These are phyloP conservation scores for Lycium ferocissimum DNA, from an alignment of 257 asterid species.

Conservation along the genomic window DNA sequence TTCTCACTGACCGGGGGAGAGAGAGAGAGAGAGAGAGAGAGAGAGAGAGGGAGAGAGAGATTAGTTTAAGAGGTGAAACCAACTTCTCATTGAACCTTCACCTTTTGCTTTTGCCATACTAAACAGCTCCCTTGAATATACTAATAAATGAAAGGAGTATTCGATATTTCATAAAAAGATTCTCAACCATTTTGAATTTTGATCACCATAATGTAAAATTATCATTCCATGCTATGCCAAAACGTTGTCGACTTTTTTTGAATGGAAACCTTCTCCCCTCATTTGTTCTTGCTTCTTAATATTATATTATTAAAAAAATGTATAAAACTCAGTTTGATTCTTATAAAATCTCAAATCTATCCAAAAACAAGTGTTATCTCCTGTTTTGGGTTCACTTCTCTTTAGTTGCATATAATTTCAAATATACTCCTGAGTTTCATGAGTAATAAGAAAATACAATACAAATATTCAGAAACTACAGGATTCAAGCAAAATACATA, in stretches of 20 bases:
- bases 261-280: conserved; percentile 10
- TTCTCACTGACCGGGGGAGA: background rate
- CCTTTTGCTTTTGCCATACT: background rate
- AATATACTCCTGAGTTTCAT: background rate
- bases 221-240: background rate
- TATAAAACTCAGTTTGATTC: background rate
- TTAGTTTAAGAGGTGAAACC: background rate
- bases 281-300: background rate
- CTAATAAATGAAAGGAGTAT: background rate
- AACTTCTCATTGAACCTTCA: conserved; percentile 18
- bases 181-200: background rate
- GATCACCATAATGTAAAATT: conserved; percentile 13
- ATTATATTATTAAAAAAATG: background rate
- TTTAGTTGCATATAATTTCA: conserved; percentile 12
- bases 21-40: conserved; percentile 13
- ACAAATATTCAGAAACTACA: background rate
- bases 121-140: conserved; percentile 6
- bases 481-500: conserved; percentile 33
- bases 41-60: background rate
- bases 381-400: background rate
- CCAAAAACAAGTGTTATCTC: background rate
- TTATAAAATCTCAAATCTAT: conserved; percentile 21
- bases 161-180: background rate
- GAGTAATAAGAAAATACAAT: background rate
- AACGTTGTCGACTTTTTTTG: background rate